Base-by-base conservation (phyloP, 192 early-diverging fungal genomes). In the Coemansia sp. region DNA sequence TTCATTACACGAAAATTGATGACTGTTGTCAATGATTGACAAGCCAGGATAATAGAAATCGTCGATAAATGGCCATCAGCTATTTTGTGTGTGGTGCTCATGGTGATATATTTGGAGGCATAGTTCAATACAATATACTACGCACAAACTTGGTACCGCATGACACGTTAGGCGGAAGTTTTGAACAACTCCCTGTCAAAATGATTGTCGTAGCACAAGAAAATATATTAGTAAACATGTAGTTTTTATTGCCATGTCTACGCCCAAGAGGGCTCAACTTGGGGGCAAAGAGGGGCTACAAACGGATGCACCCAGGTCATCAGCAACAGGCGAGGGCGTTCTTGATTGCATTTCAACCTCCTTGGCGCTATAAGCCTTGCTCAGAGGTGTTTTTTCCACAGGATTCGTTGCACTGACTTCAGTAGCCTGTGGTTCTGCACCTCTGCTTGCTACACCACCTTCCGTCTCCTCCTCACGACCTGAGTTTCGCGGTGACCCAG, bases 341-440 rank as follows among this genome's bases (percentile, higher is more conserved):
- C 42, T 42, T 11, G 67, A 60, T 12, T 31, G 40, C 55, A 61
- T 68, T 29, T 59, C 67, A n/a, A 61, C 56, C 31, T 68, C 67
- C 15, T 60, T 31, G 9, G 39, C 42, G n/a, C 60, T 19, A 40
- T 17, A 31, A 46, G 41, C 67, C 34, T 56, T 50, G 19, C 31
- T 11, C 5, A 7, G 20, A 13, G 4, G 39, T 27, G n/a, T 12
- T 36, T 4, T 15, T 4, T 36, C 44, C 19, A 4, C 15, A 17
- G 11, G 64, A 1, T 15, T 13, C 5, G 31, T 40, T 24, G 45
- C 34, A 17, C 48, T 65, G 17, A 48, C 19, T 5, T 34, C 36
- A 5, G 34, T 13, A 58, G 7, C 55, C 34, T 4, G 13, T 6
- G 6, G 15, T 7, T 58, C 17, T 31, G 12, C 15, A n/a, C 2